These are phyloP conservation scores for Pseudogymnoascus pannorum DNA, from an alignment of 2,329 filamentous ascomycete species.

Conservation along the genomic window DNA sequence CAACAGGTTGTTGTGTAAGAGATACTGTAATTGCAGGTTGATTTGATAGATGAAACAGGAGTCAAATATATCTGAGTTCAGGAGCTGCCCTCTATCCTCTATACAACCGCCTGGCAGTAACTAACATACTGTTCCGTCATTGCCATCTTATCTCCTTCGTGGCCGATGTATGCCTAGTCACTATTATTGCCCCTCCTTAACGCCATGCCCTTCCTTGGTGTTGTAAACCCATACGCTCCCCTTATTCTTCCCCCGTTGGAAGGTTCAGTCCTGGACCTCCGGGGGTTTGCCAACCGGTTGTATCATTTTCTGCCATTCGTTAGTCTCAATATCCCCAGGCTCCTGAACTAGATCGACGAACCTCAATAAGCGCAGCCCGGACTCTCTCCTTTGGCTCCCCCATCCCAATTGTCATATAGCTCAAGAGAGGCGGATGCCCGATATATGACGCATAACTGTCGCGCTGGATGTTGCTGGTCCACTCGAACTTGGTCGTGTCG, in stretches of 20 bases:
- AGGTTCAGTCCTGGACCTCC: constrained; percentile 42
- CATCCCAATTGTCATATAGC: constrained; percentile 84
- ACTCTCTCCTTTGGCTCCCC: constrained; percentile 79
- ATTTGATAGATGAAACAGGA: background rate
- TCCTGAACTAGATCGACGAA: constrained; percentile 28
- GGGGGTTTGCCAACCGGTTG: constrained; percentile 59
- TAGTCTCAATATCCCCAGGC: constrained; percentile 10
- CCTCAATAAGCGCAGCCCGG: constrained; percentile 70
- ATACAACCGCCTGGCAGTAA: background rate
- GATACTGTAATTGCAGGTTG: background rate
- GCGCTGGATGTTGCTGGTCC: constrained; percentile 90
- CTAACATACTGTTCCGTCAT: background rate
- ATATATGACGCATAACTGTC: constrained; percentile 86
- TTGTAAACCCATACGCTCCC: background rate
- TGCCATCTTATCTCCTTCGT: background rate
- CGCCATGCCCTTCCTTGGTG: background rate
- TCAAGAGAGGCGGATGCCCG: constrained; percentile 79
- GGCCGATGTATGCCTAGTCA: background rate
- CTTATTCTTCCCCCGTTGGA: background rate
- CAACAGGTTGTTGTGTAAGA: background rate
- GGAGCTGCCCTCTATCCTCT: background rate
- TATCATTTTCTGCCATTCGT: constrained; percentile 53
- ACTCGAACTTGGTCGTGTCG: constrained; percentile 96
- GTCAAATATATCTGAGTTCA: background rate
- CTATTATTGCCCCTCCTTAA: background rate